Evolutionary conservation across 148 eudicot species (phyloP).

Genomic region (Dysphania ambrosioides): DNA sequence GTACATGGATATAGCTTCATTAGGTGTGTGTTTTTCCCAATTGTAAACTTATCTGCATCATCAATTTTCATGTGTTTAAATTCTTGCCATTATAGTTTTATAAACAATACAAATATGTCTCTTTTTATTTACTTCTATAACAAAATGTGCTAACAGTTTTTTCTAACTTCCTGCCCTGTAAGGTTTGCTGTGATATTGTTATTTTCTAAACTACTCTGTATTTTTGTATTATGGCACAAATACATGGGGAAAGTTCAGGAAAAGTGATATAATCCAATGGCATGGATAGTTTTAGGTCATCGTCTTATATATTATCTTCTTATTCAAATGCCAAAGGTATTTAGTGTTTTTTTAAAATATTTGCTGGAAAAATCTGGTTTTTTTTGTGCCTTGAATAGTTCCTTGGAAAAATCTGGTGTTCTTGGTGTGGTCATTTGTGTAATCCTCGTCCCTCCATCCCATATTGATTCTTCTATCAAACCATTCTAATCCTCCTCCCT

Average conservation of each 20-base stretch:
- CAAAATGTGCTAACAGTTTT: not conserved
- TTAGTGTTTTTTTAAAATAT: not conserved
- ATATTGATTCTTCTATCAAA: too few relatives aligned
- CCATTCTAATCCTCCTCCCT: too few relatives aligned
- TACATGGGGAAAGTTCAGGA: not conserved
- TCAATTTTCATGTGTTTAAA: too few relatives aligned
- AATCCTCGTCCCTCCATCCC: too few relatives aligned
- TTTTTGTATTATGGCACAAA: not conserved
- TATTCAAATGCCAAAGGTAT: not conserved
- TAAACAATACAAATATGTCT: not conserved
- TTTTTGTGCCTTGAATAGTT: not conserved
- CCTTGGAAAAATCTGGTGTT: not conserved
- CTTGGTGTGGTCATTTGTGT: not conserved
- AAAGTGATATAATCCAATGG: not conserved
- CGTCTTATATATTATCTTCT: not conserved
- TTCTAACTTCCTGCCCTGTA: not conserved
- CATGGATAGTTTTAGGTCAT: not conserved
- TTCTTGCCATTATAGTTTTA: not conserved
- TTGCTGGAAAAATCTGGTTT: not conserved
- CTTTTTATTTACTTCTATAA: not conserved
- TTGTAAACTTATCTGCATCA: not conserved
- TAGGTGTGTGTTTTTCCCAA: conserved; percentile 47
- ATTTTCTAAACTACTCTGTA: not conserved
- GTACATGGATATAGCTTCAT: conserved; percentile 88
- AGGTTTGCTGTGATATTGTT: not conserved